phyloP scores from a whole-genome alignment of 2,329 filamentous ascomycete genomes.

The Aspergillus candidus region DNA sequence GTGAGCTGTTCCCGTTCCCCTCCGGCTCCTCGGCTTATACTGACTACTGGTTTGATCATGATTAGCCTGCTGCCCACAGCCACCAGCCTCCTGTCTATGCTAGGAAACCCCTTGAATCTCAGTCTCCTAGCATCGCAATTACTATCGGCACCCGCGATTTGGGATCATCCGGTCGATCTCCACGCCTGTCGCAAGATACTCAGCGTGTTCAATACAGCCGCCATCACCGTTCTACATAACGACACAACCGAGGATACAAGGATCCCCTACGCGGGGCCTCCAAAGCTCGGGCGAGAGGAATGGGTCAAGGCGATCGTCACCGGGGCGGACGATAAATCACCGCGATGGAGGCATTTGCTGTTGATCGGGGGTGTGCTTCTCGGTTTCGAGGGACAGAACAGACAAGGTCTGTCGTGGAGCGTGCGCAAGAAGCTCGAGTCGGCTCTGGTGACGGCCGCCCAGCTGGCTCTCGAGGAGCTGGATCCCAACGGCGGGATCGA shows the following conservation, averaged over 20 bases:
- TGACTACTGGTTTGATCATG: slow-evolving; percentile 10
- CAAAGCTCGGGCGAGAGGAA: slow-evolving; percentile 49
- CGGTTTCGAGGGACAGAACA: slow-evolving; percentile 62
- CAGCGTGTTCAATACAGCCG: slow-evolving; percentile 57
- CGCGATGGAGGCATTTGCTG: slow-evolving; percentile 77
- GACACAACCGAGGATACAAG: slow-evolving; percentile 35
- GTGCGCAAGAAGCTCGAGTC: slow-evolving; percentile 64
- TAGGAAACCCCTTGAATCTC: slow-evolving; percentile 58
- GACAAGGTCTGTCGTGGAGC: slow-evolving; percentile 56
- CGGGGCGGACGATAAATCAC: slow-evolving; percentile 57
- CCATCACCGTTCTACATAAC: slow-evolving; percentile 48
- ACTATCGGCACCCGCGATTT: slow-evolving; percentile 54
- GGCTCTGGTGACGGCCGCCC: slow-evolving; percentile 67
- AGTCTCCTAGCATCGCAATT: slow-evolving; percentile 56
- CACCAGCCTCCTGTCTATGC: slow-evolving; percentile 41
- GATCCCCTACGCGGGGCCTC: slow-evolving; percentile 37
- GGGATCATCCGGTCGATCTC: slow-evolving; percentile 50
- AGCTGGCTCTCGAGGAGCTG: slow-evolving; percentile 63
- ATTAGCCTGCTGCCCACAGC: slow-evolving; percentile 48
- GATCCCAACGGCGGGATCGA: slow-evolving; percentile 47
- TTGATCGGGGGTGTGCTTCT: slow-evolving; percentile 72
- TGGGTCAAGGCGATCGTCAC: slow-evolving; percentile 55
- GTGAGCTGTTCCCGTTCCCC: slow-evolving; percentile 32
- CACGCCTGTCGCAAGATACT: slow-evolving; percentile 52
- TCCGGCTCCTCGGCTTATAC: slow-evolving; percentile 2